phyloP scores from a whole-genome alignment of 306 rosid genomes.

The Castanea crenata region DNA sequence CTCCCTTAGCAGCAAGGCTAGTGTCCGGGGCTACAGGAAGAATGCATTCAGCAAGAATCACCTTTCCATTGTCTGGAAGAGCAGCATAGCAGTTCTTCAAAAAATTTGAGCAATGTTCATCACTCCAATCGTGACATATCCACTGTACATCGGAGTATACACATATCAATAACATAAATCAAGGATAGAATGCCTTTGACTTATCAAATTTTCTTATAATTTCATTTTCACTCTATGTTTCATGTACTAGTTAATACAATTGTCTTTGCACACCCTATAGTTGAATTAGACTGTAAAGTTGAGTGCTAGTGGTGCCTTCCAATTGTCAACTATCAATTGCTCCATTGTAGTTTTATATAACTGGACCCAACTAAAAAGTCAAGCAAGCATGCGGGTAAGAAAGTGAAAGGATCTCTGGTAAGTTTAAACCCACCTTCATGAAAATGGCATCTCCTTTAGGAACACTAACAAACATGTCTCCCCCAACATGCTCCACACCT shows the following conservation, averaged over 20 bases:
- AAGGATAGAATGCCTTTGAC: neutral
- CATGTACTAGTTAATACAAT: neutral
- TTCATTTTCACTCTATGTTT: neutral
- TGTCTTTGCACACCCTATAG: neutral
- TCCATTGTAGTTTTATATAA: neutral
- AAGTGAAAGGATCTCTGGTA: neutral
- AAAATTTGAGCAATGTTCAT: slow-evolving; percentile 75
- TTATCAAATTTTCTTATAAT: neutral
- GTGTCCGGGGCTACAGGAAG: slow-evolving; percentile 81
- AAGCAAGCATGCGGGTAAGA: neutral
- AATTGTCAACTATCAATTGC: neutral
- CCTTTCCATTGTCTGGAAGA: slow-evolving; percentile 71
- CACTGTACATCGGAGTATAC: slow-evolving; percentile 37
- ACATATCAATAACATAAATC: slow-evolving; percentile 9
- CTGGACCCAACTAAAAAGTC: neutral
- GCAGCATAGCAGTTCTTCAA: slow-evolving; percentile 81
- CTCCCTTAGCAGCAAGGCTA: slow-evolving; percentile 80
- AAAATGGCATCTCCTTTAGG: slow-evolving; percentile 90
- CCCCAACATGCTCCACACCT: slow-evolving; percentile 95
- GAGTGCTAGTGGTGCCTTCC: neutral
- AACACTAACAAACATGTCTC: slow-evolving; percentile 86
- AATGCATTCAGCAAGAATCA: slow-evolving; percentile 90
- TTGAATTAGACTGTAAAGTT: neutral
- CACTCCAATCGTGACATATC: slow-evolving; percentile 97
- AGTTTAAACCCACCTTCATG: slow-evolving; percentile 62